Evolutionary conservation across 2,329 filamentous ascomycete species (phyloP).

Genomic region (Botryotinia convoluta): DNA sequence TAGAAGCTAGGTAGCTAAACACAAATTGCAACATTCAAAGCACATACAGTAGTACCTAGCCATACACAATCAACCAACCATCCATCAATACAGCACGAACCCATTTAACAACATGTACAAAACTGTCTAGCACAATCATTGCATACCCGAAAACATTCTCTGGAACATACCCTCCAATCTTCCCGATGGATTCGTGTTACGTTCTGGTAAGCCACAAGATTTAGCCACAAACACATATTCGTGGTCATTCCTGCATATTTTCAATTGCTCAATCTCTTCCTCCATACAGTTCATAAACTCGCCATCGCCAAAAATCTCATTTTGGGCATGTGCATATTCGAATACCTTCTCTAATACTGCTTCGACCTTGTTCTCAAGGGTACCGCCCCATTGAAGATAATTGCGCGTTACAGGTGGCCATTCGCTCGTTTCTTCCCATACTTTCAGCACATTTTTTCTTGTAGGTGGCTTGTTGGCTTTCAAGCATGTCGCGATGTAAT

Average conservation of each 20-base stretch:
- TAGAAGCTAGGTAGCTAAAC: not conserved
- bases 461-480: slow-evolving; percentile 19
- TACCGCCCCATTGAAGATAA: slow-evolving; percentile 38
- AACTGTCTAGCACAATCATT: not conserved
- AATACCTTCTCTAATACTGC: slow-evolving; percentile 35
- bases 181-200: not conserved
- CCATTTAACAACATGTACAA: not conserved
- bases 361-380: slow-evolving; percentile 25
- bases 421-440: slow-evolving; percentile 21
- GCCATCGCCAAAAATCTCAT: slow-evolving; percentile 37
- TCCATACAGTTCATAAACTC: slow-evolving; percentile 26
- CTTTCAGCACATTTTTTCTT: slow-evolving; percentile 18
- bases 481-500: slow-evolving; percentile 34
- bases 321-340: slow-evolving; percentile 33
- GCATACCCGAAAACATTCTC: not conserved
- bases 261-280: slow-evolving; percentile 30
- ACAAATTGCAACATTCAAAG: not conserved
- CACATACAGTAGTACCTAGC: not conserved
- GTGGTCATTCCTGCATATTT: slow-evolving; percentile 40
- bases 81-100: not conserved
- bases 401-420: slow-evolving; percentile 35
- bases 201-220: slow-evolving; percentile 28
- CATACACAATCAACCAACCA: not conserved
- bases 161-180: not conserved
- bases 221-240: slow-evolving; percentile 40